A percentile compares a stretch with the other conserved stretches of the same genome.
Conservation (phyloP, 441 rosid genomes). For the Erodium texanum region DNA sequence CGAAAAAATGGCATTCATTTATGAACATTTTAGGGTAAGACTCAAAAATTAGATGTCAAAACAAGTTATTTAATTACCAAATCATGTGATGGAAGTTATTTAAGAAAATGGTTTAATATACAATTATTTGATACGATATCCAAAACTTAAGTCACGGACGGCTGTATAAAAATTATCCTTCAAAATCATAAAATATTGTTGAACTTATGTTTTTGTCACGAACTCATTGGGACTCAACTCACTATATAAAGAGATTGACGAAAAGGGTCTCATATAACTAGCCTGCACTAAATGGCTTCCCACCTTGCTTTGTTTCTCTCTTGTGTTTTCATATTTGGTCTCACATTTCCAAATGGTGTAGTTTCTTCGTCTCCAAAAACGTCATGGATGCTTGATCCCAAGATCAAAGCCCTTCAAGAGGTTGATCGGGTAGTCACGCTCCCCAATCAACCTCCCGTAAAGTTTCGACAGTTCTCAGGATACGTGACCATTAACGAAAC, state of each 20-base stretch:
- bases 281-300: neutral
- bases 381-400: neutral
- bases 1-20: too few species aligned
- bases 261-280: neutral
- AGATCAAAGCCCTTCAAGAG: constrained; percentile 7
- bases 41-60: too few species aligned
- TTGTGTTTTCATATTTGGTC: neutral
- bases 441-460: constrained; percentile 24
- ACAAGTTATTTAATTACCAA: too few species aligned
- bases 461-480: constrained; percentile 27
- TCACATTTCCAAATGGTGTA: neutral
- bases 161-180: too few species aligned
- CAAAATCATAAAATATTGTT: too few species aligned
- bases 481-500: constrained; percentile 22
- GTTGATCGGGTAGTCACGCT: constrained; percentile 11
- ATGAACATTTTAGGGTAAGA: too few species aligned
- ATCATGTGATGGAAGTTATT: too few species aligned
- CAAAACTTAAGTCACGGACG: too few species aligned
- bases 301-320: neutral
- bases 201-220: neutral
- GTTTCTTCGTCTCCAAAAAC: neutral
- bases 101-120: too few species aligned
- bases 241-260: neutral
- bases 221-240: neutral
- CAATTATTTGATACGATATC: too few species aligned